A percentile compares a stretch with the other conserved stretches of the same genome.
Conservation (phyloP, 2,329 filamentous ascomycete genomes). For the Colletotrichum gloeosporioides region DNA sequence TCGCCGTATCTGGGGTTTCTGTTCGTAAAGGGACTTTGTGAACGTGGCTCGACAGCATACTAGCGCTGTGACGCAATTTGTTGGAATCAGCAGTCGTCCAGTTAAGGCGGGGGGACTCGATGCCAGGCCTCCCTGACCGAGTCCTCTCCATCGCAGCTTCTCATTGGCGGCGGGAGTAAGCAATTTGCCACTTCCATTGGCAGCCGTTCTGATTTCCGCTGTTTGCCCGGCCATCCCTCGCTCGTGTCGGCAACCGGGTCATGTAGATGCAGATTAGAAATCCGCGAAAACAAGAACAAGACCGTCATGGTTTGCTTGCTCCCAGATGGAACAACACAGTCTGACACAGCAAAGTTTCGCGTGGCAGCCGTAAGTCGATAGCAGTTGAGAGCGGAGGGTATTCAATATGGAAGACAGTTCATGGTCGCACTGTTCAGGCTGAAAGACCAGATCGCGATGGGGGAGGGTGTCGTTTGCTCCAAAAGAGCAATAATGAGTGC, state of each 20-base stretch:
- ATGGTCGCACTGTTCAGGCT: background rate
- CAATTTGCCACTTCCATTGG: constrained; percentile 12
- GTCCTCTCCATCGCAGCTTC: background rate
- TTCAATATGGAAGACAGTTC: background rate
- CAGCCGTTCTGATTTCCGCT: background rate
- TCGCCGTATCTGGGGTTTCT: background rate
- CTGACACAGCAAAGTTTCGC: constrained; percentile 6
- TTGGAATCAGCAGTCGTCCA: constrained; percentile 4
- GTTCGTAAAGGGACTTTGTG: background rate
- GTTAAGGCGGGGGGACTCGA: background rate
- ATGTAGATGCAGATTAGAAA: constrained; percentile 12
- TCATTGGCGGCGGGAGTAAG: background rate
- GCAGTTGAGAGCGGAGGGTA: background rate
- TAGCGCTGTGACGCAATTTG: constrained; percentile 23
- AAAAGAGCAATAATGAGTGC: background rate
- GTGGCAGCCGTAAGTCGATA: background rate
- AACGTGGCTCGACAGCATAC: constrained; percentile 1
- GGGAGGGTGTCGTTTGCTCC: background rate
- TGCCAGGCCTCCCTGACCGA: constrained; percentile 4
- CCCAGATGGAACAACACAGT: background rate
- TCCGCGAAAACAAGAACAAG: background rate
- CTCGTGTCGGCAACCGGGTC: background rate
- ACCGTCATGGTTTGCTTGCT: background rate
- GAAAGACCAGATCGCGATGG: constrained; percentile 5
- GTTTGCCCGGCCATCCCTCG: constrained; percentile 4